A percentile compares a stretch with the other conserved stretches of the same genome.
These are phyloP conservation scores for Incumbomyces lentus DNA, from an alignment of 2,329 filamentous ascomycete species.

Conservation along the genomic window DNA sequence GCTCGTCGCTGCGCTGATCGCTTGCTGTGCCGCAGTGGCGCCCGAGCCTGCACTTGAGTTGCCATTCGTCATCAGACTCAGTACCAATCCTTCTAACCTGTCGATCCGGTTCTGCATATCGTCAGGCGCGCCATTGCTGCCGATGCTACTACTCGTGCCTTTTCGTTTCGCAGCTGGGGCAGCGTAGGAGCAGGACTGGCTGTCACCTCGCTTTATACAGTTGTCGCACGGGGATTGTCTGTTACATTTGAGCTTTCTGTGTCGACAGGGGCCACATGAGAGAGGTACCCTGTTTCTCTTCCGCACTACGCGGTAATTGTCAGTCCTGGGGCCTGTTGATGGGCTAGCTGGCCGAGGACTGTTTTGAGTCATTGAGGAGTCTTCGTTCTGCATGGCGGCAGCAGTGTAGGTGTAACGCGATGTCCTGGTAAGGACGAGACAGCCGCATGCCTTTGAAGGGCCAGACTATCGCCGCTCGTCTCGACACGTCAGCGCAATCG, in stretches of 20 bases:
- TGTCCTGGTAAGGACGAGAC: too few relatives aligned
- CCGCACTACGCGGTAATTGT: constrained; percentile 79
- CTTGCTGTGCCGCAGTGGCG: constrained; percentile 47
- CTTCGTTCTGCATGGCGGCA: constrained; percentile 3
- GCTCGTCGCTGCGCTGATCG: constrained; percentile 15
- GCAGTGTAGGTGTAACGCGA: not conserved
- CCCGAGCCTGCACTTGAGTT: constrained; percentile 51
- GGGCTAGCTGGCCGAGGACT: not conserved
- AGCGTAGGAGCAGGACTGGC: constrained; percentile 75
- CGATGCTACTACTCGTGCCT: constrained; percentile 44
- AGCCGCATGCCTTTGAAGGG: too few relatives aligned
- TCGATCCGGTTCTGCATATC: constrained; percentile 99
- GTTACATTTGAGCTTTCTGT: constrained; percentile 94
- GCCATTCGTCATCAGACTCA: constrained; percentile 89
- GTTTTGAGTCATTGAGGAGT: constrained; percentile 1
- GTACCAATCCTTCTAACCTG: constrained; percentile 78
- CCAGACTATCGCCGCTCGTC: too few relatives aligned
- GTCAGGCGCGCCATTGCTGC: constrained; percentile 55
- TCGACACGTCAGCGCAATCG: too few relatives aligned
- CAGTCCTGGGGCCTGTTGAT: constrained; percentile 64
- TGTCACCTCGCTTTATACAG: constrained; percentile 78
- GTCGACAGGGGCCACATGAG: constrained; percentile 82
- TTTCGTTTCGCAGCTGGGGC: constrained; percentile 62
- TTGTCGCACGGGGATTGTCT: constrained; percentile 86
- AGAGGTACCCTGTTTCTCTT: constrained; percentile 87